Percentiles rank a stretch among this genome's conserved stretches.
phyloP scores from a whole-genome alignment of 1,284 basidiomycete species.

The Irpex sp. region DNA sequence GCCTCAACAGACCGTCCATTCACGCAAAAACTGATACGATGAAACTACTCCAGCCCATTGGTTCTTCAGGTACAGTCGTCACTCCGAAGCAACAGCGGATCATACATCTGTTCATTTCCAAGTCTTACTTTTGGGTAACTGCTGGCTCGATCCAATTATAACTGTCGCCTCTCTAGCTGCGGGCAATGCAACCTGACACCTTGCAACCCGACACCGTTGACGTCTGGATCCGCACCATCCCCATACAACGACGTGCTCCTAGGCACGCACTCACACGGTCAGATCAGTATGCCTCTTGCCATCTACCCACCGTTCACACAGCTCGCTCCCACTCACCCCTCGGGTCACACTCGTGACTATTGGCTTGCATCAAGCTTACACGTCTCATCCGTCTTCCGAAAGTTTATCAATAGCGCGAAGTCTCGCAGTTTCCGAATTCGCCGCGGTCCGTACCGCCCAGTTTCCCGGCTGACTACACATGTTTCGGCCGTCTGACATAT shows the following conservation, averaged over 20 bases:
- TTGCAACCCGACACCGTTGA: neutral
- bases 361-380: neutral
- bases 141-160: neutral
- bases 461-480: neutral
- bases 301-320: neutral
- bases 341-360: neutral
- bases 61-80: neutral
- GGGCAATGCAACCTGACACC: neutral
- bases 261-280: neutral
- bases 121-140: neutral
- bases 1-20: no score
- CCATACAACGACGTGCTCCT: neutral
- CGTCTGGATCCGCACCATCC: neutral
- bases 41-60: neutral
- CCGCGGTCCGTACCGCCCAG: neutral
- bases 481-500: neutral
- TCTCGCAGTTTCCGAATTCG: neutral
- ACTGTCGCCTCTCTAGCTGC: neutral
- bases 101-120: neutral
- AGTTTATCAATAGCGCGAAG: neutral
- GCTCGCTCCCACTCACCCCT: neutral
- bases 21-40: no score
- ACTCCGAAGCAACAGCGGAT: neutral
- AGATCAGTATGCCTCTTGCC: neutral
- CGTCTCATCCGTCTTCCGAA: neutral